A percentile compares a stretch with the other conserved stretches of the same genome.
phyloP scores from a whole-genome alignment of 1,284 basidiomycete genomes.

The Retiboletus fuscus region DNA sequence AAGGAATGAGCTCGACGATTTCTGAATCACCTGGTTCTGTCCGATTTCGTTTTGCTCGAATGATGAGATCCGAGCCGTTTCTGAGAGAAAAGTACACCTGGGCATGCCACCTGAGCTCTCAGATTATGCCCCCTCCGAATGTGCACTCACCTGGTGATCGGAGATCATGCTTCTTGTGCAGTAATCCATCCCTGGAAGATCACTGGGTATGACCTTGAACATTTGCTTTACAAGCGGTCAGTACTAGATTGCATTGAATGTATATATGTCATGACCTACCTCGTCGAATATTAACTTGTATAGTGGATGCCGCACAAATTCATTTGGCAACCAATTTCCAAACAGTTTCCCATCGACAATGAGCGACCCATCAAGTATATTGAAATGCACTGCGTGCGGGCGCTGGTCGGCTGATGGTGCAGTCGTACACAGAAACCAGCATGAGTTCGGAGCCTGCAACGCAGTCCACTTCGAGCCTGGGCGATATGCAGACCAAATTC shows the following conservation, averaged over 20 bases:
- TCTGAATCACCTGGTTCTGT: background rate
- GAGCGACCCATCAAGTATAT: slow-evolving; percentile 57
- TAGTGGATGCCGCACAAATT: slow-evolving; percentile 48
- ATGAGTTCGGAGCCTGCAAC: slow-evolving; percentile 43
- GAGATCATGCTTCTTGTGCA: slow-evolving; percentile 43
- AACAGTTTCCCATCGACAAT: slow-evolving; percentile 57
- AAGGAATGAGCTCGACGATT: slow-evolving; percentile 54
- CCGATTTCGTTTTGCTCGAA: slow-evolving; percentile 44
- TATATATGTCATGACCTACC: too few species aligned
- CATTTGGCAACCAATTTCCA: slow-evolving; percentile 52
- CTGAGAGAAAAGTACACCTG: slow-evolving; percentile 51
- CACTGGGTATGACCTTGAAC: slow-evolving; percentile 51
- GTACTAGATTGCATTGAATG: background rate
- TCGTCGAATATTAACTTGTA: slow-evolving; percentile 50
- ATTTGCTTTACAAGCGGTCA: slow-evolving; percentile 44
- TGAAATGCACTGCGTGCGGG: slow-evolving; percentile 49
- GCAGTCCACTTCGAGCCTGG: slow-evolving; percentile 49
- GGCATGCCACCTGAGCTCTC: background rate
- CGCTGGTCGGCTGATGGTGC: slow-evolving; percentile 17
- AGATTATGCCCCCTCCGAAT: too few species aligned
- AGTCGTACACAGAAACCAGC: slow-evolving; percentile 52
- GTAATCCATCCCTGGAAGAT: slow-evolving; percentile 52
- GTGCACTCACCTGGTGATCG: slow-evolving; percentile 37
- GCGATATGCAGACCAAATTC: slow-evolving; percentile 53
- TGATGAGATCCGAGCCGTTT: slow-evolving; percentile 42